Evolutionary conservation across 768 basidiomycete species (phyloP), one percentile per base, ranked within the genome.

Genomic region (Naganishia randhawae): DNA sequence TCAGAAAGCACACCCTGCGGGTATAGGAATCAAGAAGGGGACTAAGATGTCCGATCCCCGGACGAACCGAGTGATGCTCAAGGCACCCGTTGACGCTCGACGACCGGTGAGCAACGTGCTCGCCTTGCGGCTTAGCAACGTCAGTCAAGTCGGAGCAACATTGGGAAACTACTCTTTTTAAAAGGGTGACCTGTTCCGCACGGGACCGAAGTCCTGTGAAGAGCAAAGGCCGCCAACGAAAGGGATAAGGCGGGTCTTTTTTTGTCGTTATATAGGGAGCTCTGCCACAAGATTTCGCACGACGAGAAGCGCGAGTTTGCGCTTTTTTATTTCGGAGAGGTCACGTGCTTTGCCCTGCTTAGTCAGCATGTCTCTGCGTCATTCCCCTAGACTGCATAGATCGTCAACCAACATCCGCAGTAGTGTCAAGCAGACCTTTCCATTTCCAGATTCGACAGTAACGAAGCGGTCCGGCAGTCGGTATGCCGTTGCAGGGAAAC

Each of bases 171-270:
- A 61, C 57, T 53, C 51, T 52, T 33, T 52, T 25, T 39, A 61
- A 37, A 61, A 61, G n/a, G 57, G 57, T 61, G 57, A 61, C 57
- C 57, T 61, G 57, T 61, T 61, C 57, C 57, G 57, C 57, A 61
- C 57, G 57, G 57, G 57, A 61, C 57, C 57, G 57, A 61, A 61
- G 57, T 61, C 57, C 57, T 61, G 57, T 61, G 41, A 10, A 39
- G 39, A 16, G 57, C 8, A 42, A 42, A 35, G 39, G 35, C 14
- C 4, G 3, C 1, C 4, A n/a, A 32, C 14, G 14, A n/a, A 9
- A n/a, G 33, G 16, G 32, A n/a, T 35, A 4, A 27, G 54, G 17
- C 41, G 29, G 14, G 6, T 25, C n/a, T 1, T 29, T 35, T 61
- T n/a, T 39, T 27, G 25, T 61, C 13, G 6, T 27, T 25, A 25